Evolutionary conservation across 2,329 filamentous ascomycete genomes (phyloP).

Genomic region (Chaetomium globosum): DNA sequence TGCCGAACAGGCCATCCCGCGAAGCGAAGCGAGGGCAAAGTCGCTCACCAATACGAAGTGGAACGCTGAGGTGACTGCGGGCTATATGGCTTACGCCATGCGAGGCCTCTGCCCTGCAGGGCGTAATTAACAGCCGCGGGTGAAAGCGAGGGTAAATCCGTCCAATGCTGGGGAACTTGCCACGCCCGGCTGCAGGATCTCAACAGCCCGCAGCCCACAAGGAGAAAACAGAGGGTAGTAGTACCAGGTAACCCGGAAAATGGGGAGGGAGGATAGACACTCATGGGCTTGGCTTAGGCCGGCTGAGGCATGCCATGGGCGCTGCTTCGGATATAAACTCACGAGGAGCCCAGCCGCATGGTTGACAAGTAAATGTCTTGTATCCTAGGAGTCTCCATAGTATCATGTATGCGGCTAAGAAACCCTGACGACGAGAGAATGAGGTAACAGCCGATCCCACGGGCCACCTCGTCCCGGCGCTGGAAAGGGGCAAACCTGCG

Average conservation of each 20-base stretch:
- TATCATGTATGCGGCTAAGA: neutral
- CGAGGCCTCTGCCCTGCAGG: slow-evolving; percentile 20
- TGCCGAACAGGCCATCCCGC: neutral
- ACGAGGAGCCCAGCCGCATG: neutral
- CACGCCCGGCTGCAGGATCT: slow-evolving; percentile 12
- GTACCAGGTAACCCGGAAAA: too few relatives aligned
- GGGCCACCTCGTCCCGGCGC: neutral
- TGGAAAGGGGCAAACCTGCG: slow-evolving; percentile 1
- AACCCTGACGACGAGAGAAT: neutral
- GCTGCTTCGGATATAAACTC: neutral
- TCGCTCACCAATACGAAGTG: slow-evolving; percentile 11
- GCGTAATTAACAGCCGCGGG: slow-evolving; percentile 33
- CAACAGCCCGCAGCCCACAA: slow-evolving; percentile 6
- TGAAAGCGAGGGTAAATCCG: slow-evolving; percentile 37
- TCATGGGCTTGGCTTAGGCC: too few relatives aligned
- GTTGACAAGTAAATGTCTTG: neutral
- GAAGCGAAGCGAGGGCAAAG: slow-evolving; percentile 2
- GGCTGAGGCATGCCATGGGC: neutral
- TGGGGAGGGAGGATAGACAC: neutral
- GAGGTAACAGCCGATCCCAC: slow-evolving; percentile 5
- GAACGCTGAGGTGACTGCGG: slow-evolving; percentile 29
- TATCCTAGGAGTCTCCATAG: neutral
- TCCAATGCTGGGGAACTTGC: slow-evolving; percentile 20
- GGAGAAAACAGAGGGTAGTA: neutral
- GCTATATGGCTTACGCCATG: slow-evolving; percentile 36